Conservation (phyloP, 495 filamentous ascomycete genomes). For the Penicillium canariense region DNA sequence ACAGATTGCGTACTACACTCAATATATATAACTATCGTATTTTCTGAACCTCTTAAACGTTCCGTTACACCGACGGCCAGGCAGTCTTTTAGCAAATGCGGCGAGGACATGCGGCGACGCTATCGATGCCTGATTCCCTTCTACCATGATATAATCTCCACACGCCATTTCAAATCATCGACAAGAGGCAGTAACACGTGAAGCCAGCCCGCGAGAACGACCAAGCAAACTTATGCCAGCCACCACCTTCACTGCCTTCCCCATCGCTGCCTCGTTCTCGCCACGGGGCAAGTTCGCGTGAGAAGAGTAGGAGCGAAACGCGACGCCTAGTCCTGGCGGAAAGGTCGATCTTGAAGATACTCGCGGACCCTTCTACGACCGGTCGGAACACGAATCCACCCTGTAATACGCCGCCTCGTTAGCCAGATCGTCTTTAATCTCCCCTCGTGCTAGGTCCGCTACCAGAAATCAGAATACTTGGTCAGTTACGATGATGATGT, state of each 20-base stretch:
- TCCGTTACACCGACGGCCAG: not conserved
- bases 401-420: too few species aligned
- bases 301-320: too few species aligned
- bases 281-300: too few species aligned
- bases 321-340: too few species aligned
- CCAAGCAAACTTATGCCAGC: not conserved
- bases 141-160: not conserved
- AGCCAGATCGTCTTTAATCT: not conserved
- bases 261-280: too few species aligned
- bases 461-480: not conserved
- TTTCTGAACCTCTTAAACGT: not conserved
- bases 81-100: not conserved
- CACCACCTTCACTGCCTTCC: too few species aligned
- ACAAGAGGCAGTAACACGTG: not conserved
- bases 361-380: too few species aligned
- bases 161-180: not conserved
- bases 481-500: not conserved
- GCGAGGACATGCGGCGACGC: not conserved
- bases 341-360: too few species aligned
- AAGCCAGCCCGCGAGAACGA: not conserved
- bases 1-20: not conserved
- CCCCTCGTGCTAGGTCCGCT: not conserved
- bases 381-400: too few species aligned
- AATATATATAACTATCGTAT: not conserved
- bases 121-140: not conserved